phyloP scores from a whole-genome alignment of 2,329 filamentous ascomycete species.

The Taxawa tesnikishii region DNA sequence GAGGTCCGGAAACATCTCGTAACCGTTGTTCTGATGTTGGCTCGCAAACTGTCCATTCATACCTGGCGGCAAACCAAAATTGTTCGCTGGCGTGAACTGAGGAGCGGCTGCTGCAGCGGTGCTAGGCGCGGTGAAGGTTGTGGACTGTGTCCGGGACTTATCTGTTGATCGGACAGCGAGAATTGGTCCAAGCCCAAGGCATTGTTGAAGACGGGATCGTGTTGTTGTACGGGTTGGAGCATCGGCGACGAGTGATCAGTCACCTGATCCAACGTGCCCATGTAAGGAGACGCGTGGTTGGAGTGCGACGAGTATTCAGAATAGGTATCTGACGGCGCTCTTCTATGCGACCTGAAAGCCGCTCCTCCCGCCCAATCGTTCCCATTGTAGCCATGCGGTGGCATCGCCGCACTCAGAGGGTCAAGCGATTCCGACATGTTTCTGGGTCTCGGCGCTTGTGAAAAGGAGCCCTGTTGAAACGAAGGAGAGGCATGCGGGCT shows the following conservation, averaged over 20 bases:
- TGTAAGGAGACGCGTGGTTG: constrained; percentile 69
- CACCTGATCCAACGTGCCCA: constrained; percentile 73
- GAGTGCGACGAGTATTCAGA: constrained; percentile 72
- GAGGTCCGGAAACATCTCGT: constrained; percentile 38
- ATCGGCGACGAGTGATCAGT: constrained; percentile 66
- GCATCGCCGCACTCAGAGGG: constrained; percentile 46
- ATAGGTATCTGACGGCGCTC: constrained; percentile 71
- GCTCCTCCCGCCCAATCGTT: constrained; percentile 47
- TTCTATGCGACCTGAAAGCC: constrained; percentile 67
- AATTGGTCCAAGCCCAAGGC: constrained; percentile 69
- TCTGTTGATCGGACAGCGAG: constrained; percentile 58
- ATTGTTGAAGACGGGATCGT: constrained; percentile 67
- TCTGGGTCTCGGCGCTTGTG: constrained; percentile 44
- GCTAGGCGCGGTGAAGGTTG: constrained; percentile 54
- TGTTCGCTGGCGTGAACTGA: constrained; percentile 30
- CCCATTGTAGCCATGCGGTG: constrained; percentile 25
- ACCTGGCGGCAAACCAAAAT: constrained; percentile 33
- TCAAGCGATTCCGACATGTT: constrained; percentile 45
- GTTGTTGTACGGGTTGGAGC: constrained; percentile 56
- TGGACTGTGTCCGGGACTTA: constrained; percentile 58
- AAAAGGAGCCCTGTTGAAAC: constrained; percentile 39
- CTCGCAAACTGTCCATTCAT: constrained; percentile 33
- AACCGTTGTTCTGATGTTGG: constrained; percentile 32
- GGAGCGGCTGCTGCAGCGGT: constrained; percentile 52
- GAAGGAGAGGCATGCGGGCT: constrained; percentile 42